Evolutionary conservation across 345 rosid species (phyloP).

Genomic region (Aegle marmelos): DNA sequence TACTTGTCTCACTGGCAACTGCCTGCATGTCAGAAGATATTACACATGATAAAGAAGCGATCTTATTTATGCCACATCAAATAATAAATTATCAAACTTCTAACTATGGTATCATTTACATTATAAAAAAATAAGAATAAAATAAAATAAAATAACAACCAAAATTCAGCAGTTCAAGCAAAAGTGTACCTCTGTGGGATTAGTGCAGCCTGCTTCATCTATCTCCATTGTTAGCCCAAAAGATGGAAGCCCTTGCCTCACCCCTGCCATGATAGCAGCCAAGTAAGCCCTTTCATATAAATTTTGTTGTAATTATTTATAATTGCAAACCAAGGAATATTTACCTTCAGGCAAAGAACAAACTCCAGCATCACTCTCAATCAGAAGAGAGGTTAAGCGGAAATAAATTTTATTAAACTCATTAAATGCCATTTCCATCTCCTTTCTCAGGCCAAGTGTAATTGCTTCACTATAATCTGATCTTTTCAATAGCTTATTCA

Average conservation of each 20-base stretch:
- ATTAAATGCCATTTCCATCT: slow-evolving; percentile 33
- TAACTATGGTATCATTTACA: background rate
- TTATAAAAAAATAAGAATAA: background rate
- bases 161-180: slow-evolving; percentile 12
- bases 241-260: slow-evolving; percentile 30
- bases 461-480: slow-evolving; percentile 15
- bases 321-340: slow-evolving; percentile 18
- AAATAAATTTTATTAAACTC: slow-evolving; percentile 36
- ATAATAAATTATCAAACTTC: background rate
- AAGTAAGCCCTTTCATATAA: slow-evolving; percentile 19
- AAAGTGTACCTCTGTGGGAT: slow-evolving; percentile 37
- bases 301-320: slow-evolving; percentile 11
- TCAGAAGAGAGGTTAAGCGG: slow-evolving; percentile 26
- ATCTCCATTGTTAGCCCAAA: slow-evolving; percentile 29
- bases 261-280: slow-evolving; percentile 39
- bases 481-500: slow-evolving; percentile 2
- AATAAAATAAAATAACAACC: background rate
- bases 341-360: slow-evolving; percentile 41
- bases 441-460: slow-evolving; percentile 33
- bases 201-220: slow-evolving; percentile 28
- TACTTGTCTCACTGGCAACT: slow-evolving; percentile 35
- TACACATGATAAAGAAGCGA: slow-evolving; percentile 12
- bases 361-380: slow-evolving; percentile 28
- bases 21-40: slow-evolving; percentile 36
- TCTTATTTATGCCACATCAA: background rate